Conservation (phyloP, 768 basidiomycete genomes). For the Pleurotus citrinopileatus region DNA sequence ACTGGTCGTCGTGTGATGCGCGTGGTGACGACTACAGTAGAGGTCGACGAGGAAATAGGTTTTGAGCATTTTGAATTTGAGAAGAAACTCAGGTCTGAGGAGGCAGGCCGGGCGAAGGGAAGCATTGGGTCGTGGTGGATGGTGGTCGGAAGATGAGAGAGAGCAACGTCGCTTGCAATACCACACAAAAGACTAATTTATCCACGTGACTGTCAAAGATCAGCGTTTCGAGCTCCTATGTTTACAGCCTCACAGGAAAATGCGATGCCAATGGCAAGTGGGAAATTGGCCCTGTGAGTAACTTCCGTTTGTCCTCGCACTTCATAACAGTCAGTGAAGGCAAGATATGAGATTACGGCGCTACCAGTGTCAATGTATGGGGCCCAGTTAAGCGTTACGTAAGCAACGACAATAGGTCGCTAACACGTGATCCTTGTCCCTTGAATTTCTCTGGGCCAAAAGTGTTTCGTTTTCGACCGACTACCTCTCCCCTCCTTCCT, state of each 20-base stretch:
- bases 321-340: too few species aligned
- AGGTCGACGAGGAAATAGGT: constrained; percentile 26
- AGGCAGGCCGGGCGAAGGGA: constrained; percentile 18
- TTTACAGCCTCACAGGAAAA: too few species aligned
- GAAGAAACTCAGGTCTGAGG: constrained; percentile 29
- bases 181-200: background rate
- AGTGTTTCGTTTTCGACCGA: constrained; percentile 1
- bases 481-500: background rate
- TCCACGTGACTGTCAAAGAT: background rate
- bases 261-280: too few species aligned
- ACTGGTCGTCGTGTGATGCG: constrained; percentile 25
- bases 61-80: constrained; percentile 25
- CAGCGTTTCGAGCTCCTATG: too few species aligned
- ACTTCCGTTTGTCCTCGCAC: too few species aligned
- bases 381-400: too few species aligned
- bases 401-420: background rate
- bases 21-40: constrained; percentile 28
- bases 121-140: constrained; percentile 16
- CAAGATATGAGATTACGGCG: too few species aligned
- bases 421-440: constrained; percentile 4
- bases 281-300: too few species aligned
- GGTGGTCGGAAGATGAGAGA: background rate
- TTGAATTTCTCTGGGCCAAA: background rate
- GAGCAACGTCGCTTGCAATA: constrained; percentile 1
- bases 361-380: too few species aligned